Base-by-base conservation (phyloP, 176 grass and related monocot species). In the Oryza officinalis region DNA sequence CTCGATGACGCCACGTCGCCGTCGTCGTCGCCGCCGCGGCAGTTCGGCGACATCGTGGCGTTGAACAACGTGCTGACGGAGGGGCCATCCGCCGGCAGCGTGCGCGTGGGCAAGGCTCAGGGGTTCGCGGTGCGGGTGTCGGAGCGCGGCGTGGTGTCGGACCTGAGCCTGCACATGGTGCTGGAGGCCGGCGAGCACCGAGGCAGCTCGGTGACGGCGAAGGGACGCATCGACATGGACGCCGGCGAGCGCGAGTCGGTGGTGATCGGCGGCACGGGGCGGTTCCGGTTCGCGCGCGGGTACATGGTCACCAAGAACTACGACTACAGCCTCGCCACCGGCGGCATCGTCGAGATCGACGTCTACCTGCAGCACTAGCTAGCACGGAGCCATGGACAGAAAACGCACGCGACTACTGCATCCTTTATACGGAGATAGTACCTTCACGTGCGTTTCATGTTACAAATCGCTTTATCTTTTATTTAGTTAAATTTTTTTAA, bases 291-390 rank as follows among this genome's bases (percentile, higher is more conserved):
- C 40, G 86, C 84, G 1, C 49, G 67, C 3, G 90, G 94, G 28
- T 92, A 85, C 65, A 41, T 87, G 79, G 63, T 90, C 30, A 81
- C 72, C 8, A 81, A n/a, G 69, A 92, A 82, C 80, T 88, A 90
- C 61, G 77, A 92, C 22, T 90, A 90, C 71, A 72, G 81, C 71
- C 84, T 92, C 31, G 69, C 52, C 43, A 75, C 40, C 2, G 89
- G 92, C 3, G 89, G 92, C 64, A 18, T 89, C 11, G 89, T 94
- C 3, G 84, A 94, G 89, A 84, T 91, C 33, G 86, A 89, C 31
- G 46, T 94, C 28, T 84, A 87, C 49, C 26, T 94, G 31, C 32
- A 69, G 81, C 18, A 61, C 40, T 41, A 41, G 31, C 31, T 32
- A 32, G 31, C 31, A 32, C 31, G 31, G 31, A 32, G 31, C 31